These are phyloP conservation scores for Nicotiana noctiflora DNA, from an alignment of 257 asterid genomes.

Conservation along the genomic window DNA sequence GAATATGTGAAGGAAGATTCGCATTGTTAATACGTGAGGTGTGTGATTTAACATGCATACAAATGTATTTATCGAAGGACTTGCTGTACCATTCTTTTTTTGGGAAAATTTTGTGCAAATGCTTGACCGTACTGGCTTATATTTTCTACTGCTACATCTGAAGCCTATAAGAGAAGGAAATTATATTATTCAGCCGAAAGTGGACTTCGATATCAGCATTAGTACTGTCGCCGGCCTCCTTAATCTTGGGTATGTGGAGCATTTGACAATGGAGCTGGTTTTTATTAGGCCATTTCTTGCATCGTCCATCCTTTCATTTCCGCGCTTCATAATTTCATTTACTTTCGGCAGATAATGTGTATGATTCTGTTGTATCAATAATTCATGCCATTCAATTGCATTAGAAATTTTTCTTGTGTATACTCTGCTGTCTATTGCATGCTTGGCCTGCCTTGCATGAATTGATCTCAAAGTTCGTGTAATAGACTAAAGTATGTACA, in stretches of 20 bases:
- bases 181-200: constrained; percentile 95
- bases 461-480: not conserved
- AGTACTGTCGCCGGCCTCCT: constrained; percentile 97
- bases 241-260: constrained; percentile 79
- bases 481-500: not conserved
- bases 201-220: constrained; percentile 99
- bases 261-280: constrained; percentile 2
- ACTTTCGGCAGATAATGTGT: not conserved
- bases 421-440: not conserved
- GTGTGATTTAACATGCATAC: constrained; percentile 16
- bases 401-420: not conserved
- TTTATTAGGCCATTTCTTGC: not conserved
- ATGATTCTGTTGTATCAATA: not conserved
- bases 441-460: not conserved
- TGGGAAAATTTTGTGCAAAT: not conserved
- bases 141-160: constrained; percentile 14
- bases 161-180: constrained; percentile 96
- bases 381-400: not conserved
- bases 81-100: constrained; percentile 5
- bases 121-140: constrained; percentile 18
- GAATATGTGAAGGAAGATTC: constrained; percentile 97
- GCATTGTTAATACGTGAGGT: constrained; percentile 96
- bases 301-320: not conserved
- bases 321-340: not conserved
- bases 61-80: not conserved